Evolutionary conservation across 2,329 filamentous ascomycete species (phyloP), one percentile per base, ranked within the genome.

Genomic region (Microdochium nivale): DNA sequence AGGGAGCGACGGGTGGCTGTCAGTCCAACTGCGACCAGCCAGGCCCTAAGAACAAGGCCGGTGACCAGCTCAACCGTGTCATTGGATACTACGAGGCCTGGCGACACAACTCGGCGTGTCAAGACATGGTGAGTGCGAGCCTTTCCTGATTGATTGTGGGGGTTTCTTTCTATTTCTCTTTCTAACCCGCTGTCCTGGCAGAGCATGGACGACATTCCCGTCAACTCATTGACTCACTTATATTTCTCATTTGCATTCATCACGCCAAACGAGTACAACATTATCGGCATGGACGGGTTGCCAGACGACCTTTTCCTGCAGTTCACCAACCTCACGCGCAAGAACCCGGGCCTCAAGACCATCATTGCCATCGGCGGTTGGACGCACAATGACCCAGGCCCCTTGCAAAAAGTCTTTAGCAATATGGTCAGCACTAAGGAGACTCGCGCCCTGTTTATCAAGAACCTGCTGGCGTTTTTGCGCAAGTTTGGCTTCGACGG

Each of bases 341-440:
- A 49, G n/a, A 54, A 62, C 43, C 55, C 59, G 0, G 54, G 50
- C 3, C 58, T 75, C 0, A 56, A 73, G 51, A 65, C 66, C 0
- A 68, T 61, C 57, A 62, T 76, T 16, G 62, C 67, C 1, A 52
- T 76, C 3, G 72, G 72, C 3, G 72, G 73, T 1, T 74, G 68
- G 65, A 59, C 64, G 2, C 70, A 73, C 53, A 70, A 63, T 50
- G 69, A 75, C 46, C 59, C 60, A 0, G 61, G 60, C 35, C 54
- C 60, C 16, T 62, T 58, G 3, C 55, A 59, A n/a, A 60, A 56
- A 2, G 57, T 60, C 10, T 67, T 60, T 55, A 61, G 59, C 27
- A 52, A 62, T n/a, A 54, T 68, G 25, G 61, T 56, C 9, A 50
- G 48, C 1, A 51, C 55, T 0, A 25, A 43, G 3, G 35, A 30